Conservation (phyloP, 345 rosid genomes). For the Populus tremula region DNA sequence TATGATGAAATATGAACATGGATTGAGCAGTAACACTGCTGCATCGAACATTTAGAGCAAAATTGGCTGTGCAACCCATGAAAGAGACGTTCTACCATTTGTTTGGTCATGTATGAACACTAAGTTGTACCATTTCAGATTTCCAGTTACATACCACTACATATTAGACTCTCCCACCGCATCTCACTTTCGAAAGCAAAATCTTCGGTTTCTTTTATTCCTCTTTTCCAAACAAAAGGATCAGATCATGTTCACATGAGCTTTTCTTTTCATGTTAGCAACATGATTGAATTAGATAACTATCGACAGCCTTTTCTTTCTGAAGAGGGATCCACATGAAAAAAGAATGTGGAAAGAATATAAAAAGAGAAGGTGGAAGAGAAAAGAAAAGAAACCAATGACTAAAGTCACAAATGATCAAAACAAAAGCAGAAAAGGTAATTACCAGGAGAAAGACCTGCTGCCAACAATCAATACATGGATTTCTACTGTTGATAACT, state of each 20-base stretch:
- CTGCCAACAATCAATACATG: neutral
- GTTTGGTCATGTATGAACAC: neutral
- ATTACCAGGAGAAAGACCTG: neutral
- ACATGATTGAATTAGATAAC: neutral
- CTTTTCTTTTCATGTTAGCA: neutral
- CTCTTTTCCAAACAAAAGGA: neutral
- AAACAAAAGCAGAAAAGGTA: neutral
- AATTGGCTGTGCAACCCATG: neutral
- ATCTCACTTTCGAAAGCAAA: no score
- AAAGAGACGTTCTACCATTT: neutral
- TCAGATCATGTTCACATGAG: neutral
- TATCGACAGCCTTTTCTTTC: neutral
- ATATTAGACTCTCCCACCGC: no score
- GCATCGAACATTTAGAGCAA: neutral
- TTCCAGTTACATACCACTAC: no score
- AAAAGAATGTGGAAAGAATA: neutral
- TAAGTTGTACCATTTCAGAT: no score
- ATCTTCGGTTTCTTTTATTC: neutral
- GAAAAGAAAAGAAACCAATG: neutral
- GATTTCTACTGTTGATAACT: neutral
- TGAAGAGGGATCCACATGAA: neutral
- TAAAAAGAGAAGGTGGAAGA: neutral
- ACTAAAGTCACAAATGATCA: neutral
- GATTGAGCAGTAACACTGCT: neutral
- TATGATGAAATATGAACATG: neutral